Conservation (phyloP, 331 rosid genomes). For the Rosa hybrid region DNA sequence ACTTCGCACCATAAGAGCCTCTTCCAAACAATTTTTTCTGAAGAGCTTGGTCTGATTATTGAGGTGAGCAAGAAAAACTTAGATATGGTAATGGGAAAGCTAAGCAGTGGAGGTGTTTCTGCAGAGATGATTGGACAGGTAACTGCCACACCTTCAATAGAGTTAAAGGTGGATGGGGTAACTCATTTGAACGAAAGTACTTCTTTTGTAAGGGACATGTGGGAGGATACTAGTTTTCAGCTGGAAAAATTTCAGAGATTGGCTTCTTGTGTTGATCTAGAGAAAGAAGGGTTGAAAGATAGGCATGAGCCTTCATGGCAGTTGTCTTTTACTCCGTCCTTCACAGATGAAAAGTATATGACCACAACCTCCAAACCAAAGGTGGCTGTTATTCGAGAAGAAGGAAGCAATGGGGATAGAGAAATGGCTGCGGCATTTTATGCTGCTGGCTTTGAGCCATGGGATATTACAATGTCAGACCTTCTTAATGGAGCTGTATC, state of each 20-base stretch:
- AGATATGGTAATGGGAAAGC: constrained; percentile 43
- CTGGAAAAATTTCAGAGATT: constrained; percentile 71
- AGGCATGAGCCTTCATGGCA: constrained; percentile 75
- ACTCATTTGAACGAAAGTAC: constrained; percentile 58
- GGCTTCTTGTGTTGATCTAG: constrained; percentile 76
- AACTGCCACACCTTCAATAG: constrained; percentile 47
- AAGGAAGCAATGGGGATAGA: constrained; percentile 92
- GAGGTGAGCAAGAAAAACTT: constrained; percentile 73
- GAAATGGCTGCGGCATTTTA: constrained; percentile 91
- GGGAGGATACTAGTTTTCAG: constrained; percentile 90
- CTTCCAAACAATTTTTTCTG: constrained; percentile 72
- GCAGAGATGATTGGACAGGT: constrained; percentile 67
- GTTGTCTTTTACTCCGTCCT: constrained; percentile 65
- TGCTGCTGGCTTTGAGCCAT: constrained; percentile 76
- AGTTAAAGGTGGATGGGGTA: constrained; percentile 62
- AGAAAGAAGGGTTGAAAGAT: constrained; percentile 72
- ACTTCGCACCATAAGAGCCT: constrained; percentile 58
- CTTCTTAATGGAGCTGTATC: constrained; percentile 63
- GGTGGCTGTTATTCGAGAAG: constrained; percentile 89
- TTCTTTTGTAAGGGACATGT: constrained; percentile 63
- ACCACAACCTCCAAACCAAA: constrained; percentile 58
- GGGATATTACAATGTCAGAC: constrained; percentile 88
- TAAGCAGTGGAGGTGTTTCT: constrained; percentile 50
- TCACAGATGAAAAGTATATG: constrained; percentile 61
- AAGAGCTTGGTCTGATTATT: constrained; percentile 84